Percentiles rank a stretch among this genome's conserved stretches.
Conservation (phyloP, 1,139 yeast genomes). For the Geotrichum carabidarum region DNA sequence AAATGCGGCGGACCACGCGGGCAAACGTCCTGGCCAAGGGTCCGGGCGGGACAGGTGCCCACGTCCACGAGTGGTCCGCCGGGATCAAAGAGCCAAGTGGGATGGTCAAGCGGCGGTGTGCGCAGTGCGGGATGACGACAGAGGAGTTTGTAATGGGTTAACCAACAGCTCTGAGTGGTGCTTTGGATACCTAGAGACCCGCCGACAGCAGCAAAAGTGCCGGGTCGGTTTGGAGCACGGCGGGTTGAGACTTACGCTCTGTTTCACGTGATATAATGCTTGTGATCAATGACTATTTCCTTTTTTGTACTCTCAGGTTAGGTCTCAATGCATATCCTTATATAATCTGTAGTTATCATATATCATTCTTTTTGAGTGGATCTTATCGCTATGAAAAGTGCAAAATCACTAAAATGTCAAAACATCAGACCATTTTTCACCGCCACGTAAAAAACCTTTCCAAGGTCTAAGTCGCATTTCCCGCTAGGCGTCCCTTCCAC, state of each 20-base stretch:
- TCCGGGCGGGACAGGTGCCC: conserved; percentile 44
- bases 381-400: no score
- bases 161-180: no score
- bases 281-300: no score
- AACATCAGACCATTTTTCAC: conserved; percentile 2
- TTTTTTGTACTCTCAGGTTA: no score
- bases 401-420: neutral
- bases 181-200: neutral
- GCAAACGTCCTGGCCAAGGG: conserved; percentile 44
- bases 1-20: conserved; percentile 85
- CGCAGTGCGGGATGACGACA: conserved; percentile 77
- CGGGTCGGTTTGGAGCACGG: neutral
- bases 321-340: no score
- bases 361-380: no score
- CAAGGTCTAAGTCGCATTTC: conserved; percentile 7
- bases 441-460: neutral
- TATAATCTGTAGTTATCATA: no score
- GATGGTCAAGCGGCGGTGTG: conserved; percentile 58
- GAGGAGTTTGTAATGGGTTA: conserved; percentile 53
- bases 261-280: neutral
- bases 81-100: conserved; percentile 44
- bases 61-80: conserved; percentile 75
- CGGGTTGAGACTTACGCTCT: neutral
- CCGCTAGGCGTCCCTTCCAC: neutral
- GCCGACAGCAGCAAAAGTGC: no score